Conservation (phyloP, 139 green algal species). For the Gonium pectorale region DNA sequence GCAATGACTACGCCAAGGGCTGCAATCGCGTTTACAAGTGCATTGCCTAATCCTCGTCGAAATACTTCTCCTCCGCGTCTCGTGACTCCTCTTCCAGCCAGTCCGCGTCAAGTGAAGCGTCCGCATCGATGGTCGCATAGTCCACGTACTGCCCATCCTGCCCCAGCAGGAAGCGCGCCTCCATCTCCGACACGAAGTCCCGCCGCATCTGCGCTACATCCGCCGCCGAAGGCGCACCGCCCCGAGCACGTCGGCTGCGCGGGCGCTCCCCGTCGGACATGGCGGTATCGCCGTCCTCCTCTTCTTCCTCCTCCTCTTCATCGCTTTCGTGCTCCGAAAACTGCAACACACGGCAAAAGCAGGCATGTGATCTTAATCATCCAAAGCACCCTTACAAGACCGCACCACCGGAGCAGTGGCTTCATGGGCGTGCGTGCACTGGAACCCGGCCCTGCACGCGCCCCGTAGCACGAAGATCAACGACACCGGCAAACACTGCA, state of each 20-base stretch:
- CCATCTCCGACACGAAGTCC: constrained; percentile 80
- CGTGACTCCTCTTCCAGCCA: constrained; percentile 57
- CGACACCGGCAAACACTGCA: too few species aligned
- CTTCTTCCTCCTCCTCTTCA: not conserved
- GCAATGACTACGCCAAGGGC: too few species aligned
- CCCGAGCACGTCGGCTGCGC: not conserved
- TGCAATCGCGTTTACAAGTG: too few species aligned
- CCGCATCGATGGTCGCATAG: constrained; percentile 58
- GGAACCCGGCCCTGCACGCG: too few species aligned
- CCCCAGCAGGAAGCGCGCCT: constrained; percentile 77
- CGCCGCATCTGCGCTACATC: constrained; percentile 37
- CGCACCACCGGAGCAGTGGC: too few species aligned
- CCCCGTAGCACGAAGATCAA: too few species aligned
- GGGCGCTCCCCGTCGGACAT: not conserved
- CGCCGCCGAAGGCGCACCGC: not conserved
- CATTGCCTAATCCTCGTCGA: constrained; percentile 51
- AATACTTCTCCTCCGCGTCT: constrained; percentile 70
- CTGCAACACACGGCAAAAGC: too few species aligned
- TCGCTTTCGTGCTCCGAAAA: constrained; percentile 57
- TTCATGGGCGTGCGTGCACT: too few species aligned
- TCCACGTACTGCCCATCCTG: constrained; percentile 62
- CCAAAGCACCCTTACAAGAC: too few species aligned
- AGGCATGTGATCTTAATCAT: too few species aligned
- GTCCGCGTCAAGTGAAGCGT: constrained; percentile 60
- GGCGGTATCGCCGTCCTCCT: not conserved